phyloP scores from a whole-genome alignment of 257 asterid species.

The Schizonepeta tenuifolia region DNA sequence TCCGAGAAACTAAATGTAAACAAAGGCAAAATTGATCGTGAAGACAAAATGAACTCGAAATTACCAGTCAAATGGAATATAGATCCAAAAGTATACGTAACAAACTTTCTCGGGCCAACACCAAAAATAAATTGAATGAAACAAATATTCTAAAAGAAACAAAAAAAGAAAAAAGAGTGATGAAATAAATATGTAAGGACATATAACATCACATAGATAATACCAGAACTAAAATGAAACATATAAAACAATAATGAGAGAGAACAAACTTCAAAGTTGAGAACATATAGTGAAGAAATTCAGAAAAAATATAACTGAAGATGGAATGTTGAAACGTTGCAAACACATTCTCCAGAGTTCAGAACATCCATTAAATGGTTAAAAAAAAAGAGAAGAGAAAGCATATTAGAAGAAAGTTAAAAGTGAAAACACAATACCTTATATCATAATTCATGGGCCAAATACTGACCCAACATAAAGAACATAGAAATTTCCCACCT shows the following conservation, averaged over 20 bases:
- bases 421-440: constrained; percentile 11
- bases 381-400: constrained; percentile 21
- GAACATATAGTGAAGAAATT: constrained; percentile 26
- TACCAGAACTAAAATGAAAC: constrained; percentile 10
- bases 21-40: background rate
- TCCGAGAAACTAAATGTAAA: constrained; percentile 9
- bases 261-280: constrained; percentile 26
- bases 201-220: constrained; percentile 11
- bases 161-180: background rate
- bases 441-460: constrained; percentile 25
- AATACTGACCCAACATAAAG: constrained; percentile 22
- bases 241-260: constrained; percentile 13
- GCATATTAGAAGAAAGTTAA: constrained; percentile 24
- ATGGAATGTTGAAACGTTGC: constrained; percentile 9
- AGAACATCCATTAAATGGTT: constrained; percentile 20
- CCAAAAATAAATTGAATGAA: constrained; percentile 21
- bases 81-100: constrained; percentile 28
- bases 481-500: constrained; percentile 30
- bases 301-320: constrained; percentile 25
- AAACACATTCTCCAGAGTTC: constrained; percentile 18
- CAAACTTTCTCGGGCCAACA: constrained; percentile 11
- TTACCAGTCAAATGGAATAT: constrained; percentile 8
- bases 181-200: constrained; percentile 13
- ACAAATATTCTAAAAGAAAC: background rate
- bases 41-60: background rate